Conservation (phyloP, 192 early-diverging fungal species). For the Polychytrium aggregatum region DNA sequence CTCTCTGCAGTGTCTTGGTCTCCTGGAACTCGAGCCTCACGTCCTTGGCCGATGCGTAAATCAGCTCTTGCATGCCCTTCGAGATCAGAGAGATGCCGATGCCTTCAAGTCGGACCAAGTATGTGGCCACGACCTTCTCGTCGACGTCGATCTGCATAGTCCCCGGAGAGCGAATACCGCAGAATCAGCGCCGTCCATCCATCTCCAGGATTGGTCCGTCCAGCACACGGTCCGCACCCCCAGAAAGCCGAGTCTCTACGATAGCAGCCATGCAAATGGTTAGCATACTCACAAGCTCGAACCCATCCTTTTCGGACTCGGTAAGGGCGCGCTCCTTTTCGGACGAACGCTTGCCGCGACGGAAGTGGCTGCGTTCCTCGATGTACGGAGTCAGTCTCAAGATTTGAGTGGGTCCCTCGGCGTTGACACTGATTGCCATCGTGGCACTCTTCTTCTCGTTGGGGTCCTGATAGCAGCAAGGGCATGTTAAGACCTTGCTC, state of each 20-base stretch:
- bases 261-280: too few relatives aligned
- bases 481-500: background rate
- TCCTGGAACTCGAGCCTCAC: constrained; percentile 70
- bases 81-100: constrained; percentile 89
- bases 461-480: background rate
- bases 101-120: constrained; percentile 68
- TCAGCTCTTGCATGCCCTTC: constrained; percentile 45
- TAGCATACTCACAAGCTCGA: constrained; percentile 6
- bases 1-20: constrained; percentile 67
- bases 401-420: constrained; percentile 28
- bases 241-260: too few relatives aligned
- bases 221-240: too few relatives aligned
- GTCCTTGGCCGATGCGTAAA: constrained; percentile 59
- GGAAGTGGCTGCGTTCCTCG: constrained; percentile 17
- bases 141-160: too few relatives aligned
- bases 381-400: constrained; percentile 19
- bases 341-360: constrained; percentile 6
- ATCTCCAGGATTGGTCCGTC: too few relatives aligned
- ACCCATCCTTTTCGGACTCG: constrained; percentile 6
- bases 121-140: too few relatives aligned
- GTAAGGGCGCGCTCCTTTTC: background rate
- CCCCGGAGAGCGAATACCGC: too few relatives aligned
- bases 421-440: constrained; percentile 27
- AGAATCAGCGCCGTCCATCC: too few relatives aligned
- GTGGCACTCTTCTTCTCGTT: constrained; percentile 4